Evolutionary conservation across 2,329 filamentous ascomycete genomes (phyloP).

Genomic region (Fulvia fulva): DNA sequence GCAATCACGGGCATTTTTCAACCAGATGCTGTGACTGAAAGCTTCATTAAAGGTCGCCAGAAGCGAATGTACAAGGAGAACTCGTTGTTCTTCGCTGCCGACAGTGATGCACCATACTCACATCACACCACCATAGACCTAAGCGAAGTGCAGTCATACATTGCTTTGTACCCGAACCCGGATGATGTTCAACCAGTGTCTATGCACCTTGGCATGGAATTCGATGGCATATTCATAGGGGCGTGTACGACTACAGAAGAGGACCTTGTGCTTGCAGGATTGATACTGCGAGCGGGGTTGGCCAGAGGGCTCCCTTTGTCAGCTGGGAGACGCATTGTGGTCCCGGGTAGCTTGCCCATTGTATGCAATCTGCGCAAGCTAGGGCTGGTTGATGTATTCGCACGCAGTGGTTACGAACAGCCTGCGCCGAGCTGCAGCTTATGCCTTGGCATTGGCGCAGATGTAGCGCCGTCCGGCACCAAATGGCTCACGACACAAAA

Average conservation of each 20-base stretch:
- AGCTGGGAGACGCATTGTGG: slow-evolving; percentile 1
- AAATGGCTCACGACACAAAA: slow-evolving; percentile 10
- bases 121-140: slow-evolving; percentile 3
- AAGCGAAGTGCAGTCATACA: slow-evolving; percentile 1
- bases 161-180: slow-evolving; percentile 8
- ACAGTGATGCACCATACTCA: slow-evolving; percentile 5
- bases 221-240: slow-evolving; percentile 15
- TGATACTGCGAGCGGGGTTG: slow-evolving; percentile 6
- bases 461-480: slow-evolving; percentile 4
- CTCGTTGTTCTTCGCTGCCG: slow-evolving; percentile 8
- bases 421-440: slow-evolving; percentile 4
- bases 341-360: slow-evolving; percentile 11
- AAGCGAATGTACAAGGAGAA: background rate
- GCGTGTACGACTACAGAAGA: slow-evolving; percentile 15
- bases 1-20: slow-evolving; percentile 10
- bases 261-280: slow-evolving; percentile 10
- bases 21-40: slow-evolving; percentile 3
- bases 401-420: slow-evolving; percentile 2
- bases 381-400: slow-evolving; percentile 4
- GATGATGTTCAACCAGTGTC: slow-evolving; percentile 9
- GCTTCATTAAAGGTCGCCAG: slow-evolving; percentile 1
- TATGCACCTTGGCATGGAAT: background rate
- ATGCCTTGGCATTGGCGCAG: slow-evolving; percentile 9
- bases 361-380: slow-evolving; percentile 6
- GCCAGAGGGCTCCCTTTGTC: background rate